Base-by-base conservation (phyloP, 2,329 filamentous ascomycete species). In the Venturia asperata region DNA sequence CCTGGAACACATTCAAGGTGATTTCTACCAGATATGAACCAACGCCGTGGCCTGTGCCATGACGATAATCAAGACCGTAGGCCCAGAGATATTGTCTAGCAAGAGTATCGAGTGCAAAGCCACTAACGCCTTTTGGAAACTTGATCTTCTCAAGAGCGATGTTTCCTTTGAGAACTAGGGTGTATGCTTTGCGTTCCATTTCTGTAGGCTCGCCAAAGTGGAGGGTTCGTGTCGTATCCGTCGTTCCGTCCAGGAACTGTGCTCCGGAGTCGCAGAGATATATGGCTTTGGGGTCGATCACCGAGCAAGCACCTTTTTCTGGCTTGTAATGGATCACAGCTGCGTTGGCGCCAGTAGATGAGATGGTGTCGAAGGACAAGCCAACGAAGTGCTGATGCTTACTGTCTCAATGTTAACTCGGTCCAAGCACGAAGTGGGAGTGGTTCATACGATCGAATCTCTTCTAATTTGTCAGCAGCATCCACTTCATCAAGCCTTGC, bases 191-290 rank as follows among this genome's bases (percentile, higher is more conserved):
- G 72, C 85, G 90, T 77, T 99, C 92, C 72, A 89, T 88, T 4
- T 87, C 85, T 0, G 89, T 90, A 0, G 94, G 94, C 34, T 86
- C 83, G 60, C 91, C 91, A 74, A 97, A 97, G 73, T 99, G 94
- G 47, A 96, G 80, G 0, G 94, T 99, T 52, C 94, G 84, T 5
- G 94, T 99, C 0, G 91, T 96, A 73, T 99, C 94, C 0, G 94
- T 99, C 0, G 94, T 99, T 65, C 94, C 94, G 74, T 99, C 94
- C 2, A 89, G 82, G 72, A 93, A 99, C 75, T 99, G 94, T n/a
- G 90, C 94, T 27, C 94, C 94, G 27, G 94, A 97, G 76, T 99
- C 94, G 74, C 94, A 99, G 2, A 99, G 85, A 72, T 99, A 99
- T 66, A 99, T 86, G 17, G 87, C 87, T 7, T 86, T 85, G 0